Base-by-base conservation (phyloP, 1,284 basidiomycete genomes). In the Malassezia sp. region DNA sequence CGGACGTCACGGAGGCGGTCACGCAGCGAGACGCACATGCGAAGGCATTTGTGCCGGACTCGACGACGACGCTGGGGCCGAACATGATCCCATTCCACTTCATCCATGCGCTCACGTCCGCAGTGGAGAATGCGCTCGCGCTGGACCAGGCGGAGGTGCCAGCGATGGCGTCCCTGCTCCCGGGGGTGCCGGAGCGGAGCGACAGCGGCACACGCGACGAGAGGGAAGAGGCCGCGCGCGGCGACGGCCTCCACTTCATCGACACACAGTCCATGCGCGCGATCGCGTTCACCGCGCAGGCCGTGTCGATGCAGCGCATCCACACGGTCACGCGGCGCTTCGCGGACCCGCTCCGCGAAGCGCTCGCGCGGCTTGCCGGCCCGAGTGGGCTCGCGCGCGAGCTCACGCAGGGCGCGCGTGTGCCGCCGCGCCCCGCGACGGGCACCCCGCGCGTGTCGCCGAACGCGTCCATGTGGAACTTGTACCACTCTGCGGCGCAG, bases 31-130 rank as follows among this genome's bases (percentile, higher is more conserved):
- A 32, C 12, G 15, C 18, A 4, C 22, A 23, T 15, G 18, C 20
- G 24, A 44, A 39, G 28, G n/a, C 36, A 23, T 29, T 45, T 3
- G 48, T 50, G 33, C 42, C 42, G 3, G 50, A 44, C 41, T 54
- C 54, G 21, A 49, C 38, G 21, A 47, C 48, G 18, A 44, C 53
- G 7, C 54, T 59, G 30, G 66, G 64, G 11, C 66, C 66, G 37
- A 69, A 67, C 27, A 59, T 65, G 48, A 63, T 59, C 18, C 66
- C 66, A 5, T 47, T 69, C 32, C 66, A 69, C 42, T 53, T 69
- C 30, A 59, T 67, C 37, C 66, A 69, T 38, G 66, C 62, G 8
- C 53, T 69, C 17, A 67, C 66, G 1, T 60, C 58, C 3, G 57
- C 60, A 3, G 53, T 54, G 34, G 57, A 61, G 2, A 56, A 57